phyloP scores from a whole-genome alignment of 2,329 filamentous ascomycete genomes.

The Fusarium pseudoanthophilum region DNA sequence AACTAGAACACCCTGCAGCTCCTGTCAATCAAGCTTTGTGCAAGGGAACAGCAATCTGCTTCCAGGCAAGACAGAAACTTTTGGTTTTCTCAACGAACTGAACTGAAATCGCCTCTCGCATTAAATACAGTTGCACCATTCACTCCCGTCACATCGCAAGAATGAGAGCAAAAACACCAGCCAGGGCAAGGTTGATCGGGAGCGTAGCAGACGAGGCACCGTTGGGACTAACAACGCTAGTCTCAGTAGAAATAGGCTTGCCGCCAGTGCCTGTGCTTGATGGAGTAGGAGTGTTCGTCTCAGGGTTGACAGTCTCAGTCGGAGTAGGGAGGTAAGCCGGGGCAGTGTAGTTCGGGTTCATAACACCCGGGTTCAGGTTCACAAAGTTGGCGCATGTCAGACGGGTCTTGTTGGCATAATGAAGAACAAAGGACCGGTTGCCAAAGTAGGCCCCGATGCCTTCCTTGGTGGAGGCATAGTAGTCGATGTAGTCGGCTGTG shows the following conservation, averaged over 20 bases:
- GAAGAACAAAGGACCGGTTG: constrained; percentile 72
- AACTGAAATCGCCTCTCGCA: background rate
- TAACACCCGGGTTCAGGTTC: constrained; percentile 25
- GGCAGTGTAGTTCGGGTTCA: constrained; percentile 31
- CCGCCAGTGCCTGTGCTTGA: constrained; percentile 1
- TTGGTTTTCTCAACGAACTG: constrained; percentile 14
- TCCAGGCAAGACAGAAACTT: background rate
- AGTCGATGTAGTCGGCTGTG: constrained; percentile 63
- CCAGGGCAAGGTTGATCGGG: constrained; percentile 28
- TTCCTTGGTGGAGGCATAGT: constrained; percentile 64
- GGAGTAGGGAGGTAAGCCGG: constrained; percentile 35
- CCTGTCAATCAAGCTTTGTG: constrained; percentile 12
- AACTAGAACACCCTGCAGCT: constrained; percentile 13
- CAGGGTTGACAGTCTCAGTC: constrained; percentile 31
- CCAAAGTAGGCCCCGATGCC: constrained; percentile 69
- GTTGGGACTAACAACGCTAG: constrained; percentile 18
- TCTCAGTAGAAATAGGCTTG: constrained; percentile 24
- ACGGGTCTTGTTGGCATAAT: constrained; percentile 71
- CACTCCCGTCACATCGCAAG: constrained; percentile 19
- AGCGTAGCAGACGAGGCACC: constrained; percentile 23
- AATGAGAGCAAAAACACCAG: constrained; percentile 20
- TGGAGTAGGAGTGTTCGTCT: constrained; percentile 27
- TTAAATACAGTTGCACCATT: background rate
- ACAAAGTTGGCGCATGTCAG: constrained; percentile 73
- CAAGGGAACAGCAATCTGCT: constrained; percentile 1